These are phyloP conservation scores for Cucurbita maxima DNA, from an alignment of 306 rosid species.

Conservation along the genomic window DNA sequence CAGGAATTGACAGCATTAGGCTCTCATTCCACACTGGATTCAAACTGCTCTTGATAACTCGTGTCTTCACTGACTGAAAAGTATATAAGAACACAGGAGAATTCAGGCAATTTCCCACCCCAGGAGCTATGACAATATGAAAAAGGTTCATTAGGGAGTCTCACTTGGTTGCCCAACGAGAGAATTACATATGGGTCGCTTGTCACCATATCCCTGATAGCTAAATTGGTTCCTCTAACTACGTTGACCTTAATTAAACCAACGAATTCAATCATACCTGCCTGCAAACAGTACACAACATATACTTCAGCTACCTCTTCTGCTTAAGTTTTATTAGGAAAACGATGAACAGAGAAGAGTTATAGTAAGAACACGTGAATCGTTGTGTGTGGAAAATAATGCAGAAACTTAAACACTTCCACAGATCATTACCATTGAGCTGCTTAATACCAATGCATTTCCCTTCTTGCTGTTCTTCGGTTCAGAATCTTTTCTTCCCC, in stretches of 20 bases:
- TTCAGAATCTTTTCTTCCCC: slow-evolving; percentile 68
- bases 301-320: not conserved
- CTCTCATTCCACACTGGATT: slow-evolving; percentile 96
- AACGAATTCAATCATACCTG: slow-evolving; percentile 93
- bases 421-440: slow-evolving; percentile 37
- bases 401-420: not conserved
- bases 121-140: not conserved
- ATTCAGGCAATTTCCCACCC: not conserved
- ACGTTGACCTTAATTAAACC: slow-evolving; percentile 89
- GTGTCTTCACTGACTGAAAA: slow-evolving; percentile 78
- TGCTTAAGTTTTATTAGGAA: not conserved
- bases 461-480: slow-evolving; percentile 40
- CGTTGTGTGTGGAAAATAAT: not conserved
- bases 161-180: slow-evolving; percentile 79
- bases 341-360: not conserved
- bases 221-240: slow-evolving; percentile 75
- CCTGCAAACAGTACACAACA: slow-evolving; percentile 39
- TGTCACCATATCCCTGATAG: slow-evolving; percentile 61
- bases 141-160: slow-evolving; percentile 19
- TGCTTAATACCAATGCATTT: slow-evolving; percentile 25
- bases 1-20: slow-evolving; percentile 87
- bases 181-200: slow-evolving; percentile 94
- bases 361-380: not conserved
- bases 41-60: slow-evolving; percentile 69
- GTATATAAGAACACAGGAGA: not conserved